A percentile compares a stretch with the other conserved stretches of the same genome.
Conservation (phyloP, 2,329 filamentous ascomycete species). For the Venturia oleaginea region DNA sequence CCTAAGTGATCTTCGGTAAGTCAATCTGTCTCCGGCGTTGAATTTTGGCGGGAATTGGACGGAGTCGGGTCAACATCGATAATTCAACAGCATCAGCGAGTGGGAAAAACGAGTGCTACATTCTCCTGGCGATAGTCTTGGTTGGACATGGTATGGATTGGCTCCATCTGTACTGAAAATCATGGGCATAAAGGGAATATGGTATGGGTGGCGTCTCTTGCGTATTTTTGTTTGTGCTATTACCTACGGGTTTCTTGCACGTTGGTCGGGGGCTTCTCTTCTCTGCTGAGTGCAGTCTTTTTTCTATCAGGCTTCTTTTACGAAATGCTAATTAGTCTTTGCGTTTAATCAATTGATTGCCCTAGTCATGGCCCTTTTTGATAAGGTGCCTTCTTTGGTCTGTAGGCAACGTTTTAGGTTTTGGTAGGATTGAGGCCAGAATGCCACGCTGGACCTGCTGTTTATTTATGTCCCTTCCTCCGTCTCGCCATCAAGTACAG, state of each 20-base stretch:
- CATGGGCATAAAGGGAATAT: not conserved
- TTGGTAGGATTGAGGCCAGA: no score
- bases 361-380: not conserved
- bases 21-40: not conserved
- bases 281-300: not conserved
- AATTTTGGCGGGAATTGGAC: not conserved
- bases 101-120: not conserved
- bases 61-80: not conserved
- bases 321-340: not conserved
- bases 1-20: not conserved
- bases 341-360: not conserved
- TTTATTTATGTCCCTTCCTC: no score
- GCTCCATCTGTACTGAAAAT: slow-evolving; percentile 6
- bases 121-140: not conserved
- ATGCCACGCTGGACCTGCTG: no score
- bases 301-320: not conserved
- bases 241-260: not conserved
- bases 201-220: not conserved
- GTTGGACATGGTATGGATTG: not conserved
- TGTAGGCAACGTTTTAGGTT: no score
- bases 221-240: not conserved
- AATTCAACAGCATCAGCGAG: not conserved
- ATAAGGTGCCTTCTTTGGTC: no score
- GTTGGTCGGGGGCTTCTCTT: not conserved
- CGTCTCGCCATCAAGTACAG: no score